Conservation (phyloP, 805 yeast species). For the Candida cerambycidarum region DNA sequence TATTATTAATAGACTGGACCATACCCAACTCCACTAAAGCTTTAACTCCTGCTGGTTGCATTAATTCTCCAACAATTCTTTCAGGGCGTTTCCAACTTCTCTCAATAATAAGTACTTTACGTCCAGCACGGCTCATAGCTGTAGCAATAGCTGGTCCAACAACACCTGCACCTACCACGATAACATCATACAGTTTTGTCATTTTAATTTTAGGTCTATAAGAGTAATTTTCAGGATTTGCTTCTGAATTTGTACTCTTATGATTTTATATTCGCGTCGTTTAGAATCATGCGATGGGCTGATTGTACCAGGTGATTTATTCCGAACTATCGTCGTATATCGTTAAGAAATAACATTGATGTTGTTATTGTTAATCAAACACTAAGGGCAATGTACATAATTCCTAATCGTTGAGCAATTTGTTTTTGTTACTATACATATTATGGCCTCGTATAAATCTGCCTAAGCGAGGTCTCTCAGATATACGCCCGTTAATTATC, state of each 20-base stretch:
- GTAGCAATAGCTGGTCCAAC: constrained; percentile 93
- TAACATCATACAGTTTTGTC: constrained; percentile 59
- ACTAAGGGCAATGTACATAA: too few species aligned
- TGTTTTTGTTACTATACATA: too few species aligned
- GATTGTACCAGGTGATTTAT: background rate
- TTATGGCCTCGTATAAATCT: too few species aligned
- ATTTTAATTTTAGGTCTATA: background rate
- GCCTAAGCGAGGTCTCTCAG: too few species aligned
- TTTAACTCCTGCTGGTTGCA: constrained; percentile 96
- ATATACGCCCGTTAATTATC: too few species aligned
- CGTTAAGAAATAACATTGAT: too few species aligned
- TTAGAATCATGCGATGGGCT: constrained; percentile 6
- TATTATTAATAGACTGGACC: constrained; percentile 68
- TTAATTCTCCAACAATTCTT: constrained; percentile 93
- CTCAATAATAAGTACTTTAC: constrained; percentile 76
- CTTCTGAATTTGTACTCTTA: constrained; percentile 1
- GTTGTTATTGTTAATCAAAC: background rate
- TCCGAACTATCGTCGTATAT: background rate
- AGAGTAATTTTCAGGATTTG: background rate
- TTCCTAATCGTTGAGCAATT: too few species aligned
- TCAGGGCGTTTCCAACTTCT: constrained; percentile 92
- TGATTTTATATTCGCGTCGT: constrained; percentile 7
- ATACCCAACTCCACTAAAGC: constrained; percentile 82
- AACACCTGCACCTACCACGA: constrained; percentile 98
- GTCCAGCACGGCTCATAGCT: constrained; percentile 85